Conservation (phyloP, 2,329 filamentous ascomycete species). For the Aphanoascus verrucosus region DNA sequence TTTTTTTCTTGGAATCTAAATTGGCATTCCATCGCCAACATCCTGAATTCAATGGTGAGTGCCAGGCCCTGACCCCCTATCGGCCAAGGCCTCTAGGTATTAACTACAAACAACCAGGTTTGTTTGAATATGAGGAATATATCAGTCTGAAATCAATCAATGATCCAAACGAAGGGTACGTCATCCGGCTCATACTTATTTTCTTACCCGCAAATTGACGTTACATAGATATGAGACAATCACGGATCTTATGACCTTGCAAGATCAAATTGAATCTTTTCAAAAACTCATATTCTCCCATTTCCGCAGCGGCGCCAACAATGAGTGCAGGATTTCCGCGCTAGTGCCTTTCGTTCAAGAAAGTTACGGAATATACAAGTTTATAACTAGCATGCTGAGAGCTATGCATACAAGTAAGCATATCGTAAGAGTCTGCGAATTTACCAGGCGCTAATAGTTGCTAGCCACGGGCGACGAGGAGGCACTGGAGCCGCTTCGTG, state of each 20-base stretch:
- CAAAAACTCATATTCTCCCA: slow-evolving; percentile 98
- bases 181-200: not conserved
- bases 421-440: slow-evolving; percentile 17
- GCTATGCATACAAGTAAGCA: slow-evolving; percentile 87
- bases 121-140: slow-evolving; percentile 98
- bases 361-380: slow-evolving; percentile 99
- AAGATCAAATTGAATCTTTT: slow-evolving; percentile 97
- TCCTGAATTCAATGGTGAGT: slow-evolving; percentile 82
- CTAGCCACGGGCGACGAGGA: slow-evolving; percentile 80
- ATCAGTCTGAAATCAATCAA: slow-evolving; percentile 97
- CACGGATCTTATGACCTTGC: slow-evolving; percentile 86
- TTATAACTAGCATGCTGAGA: slow-evolving; percentile 96
- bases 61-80: not conserved
- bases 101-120: slow-evolving; percentile 38
- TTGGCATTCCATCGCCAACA: slow-evolving; percentile 94
- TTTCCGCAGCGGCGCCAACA: slow-evolving; percentile 82
- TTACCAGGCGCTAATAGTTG: not conserved
- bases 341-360: slow-evolving; percentile 90
- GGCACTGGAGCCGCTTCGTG: slow-evolving; percentile 74
- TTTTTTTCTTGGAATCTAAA: slow-evolving; percentile 89
- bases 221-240: slow-evolving; percentile 67
- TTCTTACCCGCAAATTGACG: not conserved
- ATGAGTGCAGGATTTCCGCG: slow-evolving; percentile 91
- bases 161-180: slow-evolving; percentile 89
- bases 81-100: not conserved